Conservation (phyloP, 2,329 filamentous ascomycete species). For the Aspergillus sp. region DNA sequence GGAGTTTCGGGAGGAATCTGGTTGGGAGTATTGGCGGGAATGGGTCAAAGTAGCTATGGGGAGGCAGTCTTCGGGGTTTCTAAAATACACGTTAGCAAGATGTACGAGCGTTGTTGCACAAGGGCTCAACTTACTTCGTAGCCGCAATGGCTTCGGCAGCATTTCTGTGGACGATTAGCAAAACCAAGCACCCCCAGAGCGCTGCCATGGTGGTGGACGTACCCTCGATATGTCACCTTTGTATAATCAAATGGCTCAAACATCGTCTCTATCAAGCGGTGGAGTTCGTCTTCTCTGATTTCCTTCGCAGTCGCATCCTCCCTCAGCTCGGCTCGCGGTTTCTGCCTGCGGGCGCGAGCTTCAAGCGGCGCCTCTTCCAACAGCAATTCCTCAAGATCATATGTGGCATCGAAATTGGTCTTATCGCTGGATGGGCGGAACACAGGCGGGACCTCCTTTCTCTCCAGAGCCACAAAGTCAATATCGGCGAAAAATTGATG, state of each 20-base stretch:
- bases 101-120: slow-evolving; percentile 2
- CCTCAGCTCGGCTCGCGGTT: slow-evolving; percentile 85
- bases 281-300: slow-evolving; percentile 89
- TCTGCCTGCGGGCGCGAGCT: slow-evolving; percentile 86
- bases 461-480: slow-evolving; percentile 79
- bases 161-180: slow-evolving; percentile 22
- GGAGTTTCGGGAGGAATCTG: slow-evolving; percentile 29
- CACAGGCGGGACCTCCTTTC: slow-evolving; percentile 84
- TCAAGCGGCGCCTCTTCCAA: slow-evolving; percentile 94
- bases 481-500: slow-evolving; percentile 86
- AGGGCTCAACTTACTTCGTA: slow-evolving; percentile 23
- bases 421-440: slow-evolving; percentile 95
- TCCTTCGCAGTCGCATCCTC: slow-evolving; percentile 94
- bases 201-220: slow-evolving; percentile 30
- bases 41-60: slow-evolving; percentile 26
- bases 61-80: slow-evolving; percentile 40
- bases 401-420: slow-evolving; percentile 98
- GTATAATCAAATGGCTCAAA: slow-evolving; percentile 98
- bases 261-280: slow-evolving; percentile 88
- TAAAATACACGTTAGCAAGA: slow-evolving; percentile 14
- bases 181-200: background rate
- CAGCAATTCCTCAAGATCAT: slow-evolving; percentile 90
- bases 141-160: slow-evolving; percentile 41
- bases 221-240: slow-evolving; percentile 72
- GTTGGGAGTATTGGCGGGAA: slow-evolving; percentile 36